Evolutionary conservation across 2,329 filamentous ascomycete species (phyloP), one percentile per base, ranked within the genome.

Genomic region (Colletotrichum shisoi): DNA sequence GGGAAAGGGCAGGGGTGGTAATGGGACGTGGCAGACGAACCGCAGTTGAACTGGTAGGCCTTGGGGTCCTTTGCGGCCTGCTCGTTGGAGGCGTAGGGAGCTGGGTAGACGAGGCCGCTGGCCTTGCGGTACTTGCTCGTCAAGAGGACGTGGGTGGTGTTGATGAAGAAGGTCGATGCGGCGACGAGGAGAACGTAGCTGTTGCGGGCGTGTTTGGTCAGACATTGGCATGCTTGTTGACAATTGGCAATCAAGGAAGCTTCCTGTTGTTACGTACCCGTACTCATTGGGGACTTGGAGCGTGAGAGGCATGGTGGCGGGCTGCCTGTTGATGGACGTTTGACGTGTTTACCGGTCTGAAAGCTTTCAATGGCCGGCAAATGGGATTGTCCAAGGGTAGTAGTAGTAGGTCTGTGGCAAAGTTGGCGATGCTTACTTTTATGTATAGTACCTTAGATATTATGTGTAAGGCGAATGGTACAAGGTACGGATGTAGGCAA

Each of bases 101-200:
- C 81, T 31, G 88, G 88, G 72, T 89, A 90, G 49, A 76, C 73
- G 72, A 90, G 74, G 15, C 82, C 82, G 71, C 84, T 82, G 24
- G 77, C 77, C 73, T 81, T 85, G 76, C 88, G 87, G 70, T 79
- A 79, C 13, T 71, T 73, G 67, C 75, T 76, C 12, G 84, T 86
- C 61, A 85, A 78, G 44, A 80, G 0, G 52, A 72, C 69, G 76
- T 90, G 87, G 68, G 83, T 77, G 17, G 76, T 74, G 79, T 86
- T 87, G 76, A 90, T 74, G 74, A 90, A 80, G 77, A 87, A 82
- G 71, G 84, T 84, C 17, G 84, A 81, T 21, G 84, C 79, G 63
- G 86, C 86, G 52, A 81, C 84, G 59, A 83, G 80, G 61, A 91
- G 81, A 73, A 90, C 87, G 74, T 87, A 87, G 79, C 88, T 90